Conservation (phyloP, 352 stramenopile genomes). For the Globisporangium abappressorium region DNA sequence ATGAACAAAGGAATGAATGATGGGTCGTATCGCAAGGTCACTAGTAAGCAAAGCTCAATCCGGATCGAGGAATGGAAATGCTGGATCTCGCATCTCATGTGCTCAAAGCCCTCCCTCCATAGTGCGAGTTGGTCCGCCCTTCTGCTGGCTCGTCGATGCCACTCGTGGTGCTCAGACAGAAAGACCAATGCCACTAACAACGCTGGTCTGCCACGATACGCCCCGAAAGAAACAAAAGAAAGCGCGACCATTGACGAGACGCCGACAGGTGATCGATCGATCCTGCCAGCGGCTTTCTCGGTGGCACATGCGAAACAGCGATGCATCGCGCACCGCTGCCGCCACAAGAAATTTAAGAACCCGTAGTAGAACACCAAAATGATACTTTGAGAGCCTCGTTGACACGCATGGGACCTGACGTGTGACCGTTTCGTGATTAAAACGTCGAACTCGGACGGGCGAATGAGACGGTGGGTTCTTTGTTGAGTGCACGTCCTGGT, state of each 20-base stretch:
- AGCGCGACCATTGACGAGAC: background rate
- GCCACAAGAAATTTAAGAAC: background rate
- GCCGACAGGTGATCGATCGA: background rate
- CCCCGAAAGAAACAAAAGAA: background rate
- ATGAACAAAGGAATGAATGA: too few relatives aligned
- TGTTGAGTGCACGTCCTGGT: too few relatives aligned
- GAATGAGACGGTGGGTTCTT: background rate
- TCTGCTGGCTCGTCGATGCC: too few relatives aligned
- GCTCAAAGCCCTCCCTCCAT: too few relatives aligned
- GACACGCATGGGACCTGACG: background rate
- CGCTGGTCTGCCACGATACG: background rate
- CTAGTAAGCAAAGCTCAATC: too few relatives aligned
- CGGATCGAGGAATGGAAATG: too few relatives aligned
- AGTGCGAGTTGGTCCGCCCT: too few relatives aligned
- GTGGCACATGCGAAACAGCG: background rate
- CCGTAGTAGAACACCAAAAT: background rate
- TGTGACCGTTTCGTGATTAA: background rate
- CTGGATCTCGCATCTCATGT: too few relatives aligned
- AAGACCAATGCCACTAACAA: background rate
- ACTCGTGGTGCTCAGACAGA: background rate
- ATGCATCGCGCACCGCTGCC: background rate
- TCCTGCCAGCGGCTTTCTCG: background rate
- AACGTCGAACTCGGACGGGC: background rate
- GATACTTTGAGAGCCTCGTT: background rate
- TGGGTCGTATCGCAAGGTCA: too few relatives aligned